Conservation (phyloP, 2,329 filamentous ascomycete genomes). For the Neoascochyta sp. region DNA sequence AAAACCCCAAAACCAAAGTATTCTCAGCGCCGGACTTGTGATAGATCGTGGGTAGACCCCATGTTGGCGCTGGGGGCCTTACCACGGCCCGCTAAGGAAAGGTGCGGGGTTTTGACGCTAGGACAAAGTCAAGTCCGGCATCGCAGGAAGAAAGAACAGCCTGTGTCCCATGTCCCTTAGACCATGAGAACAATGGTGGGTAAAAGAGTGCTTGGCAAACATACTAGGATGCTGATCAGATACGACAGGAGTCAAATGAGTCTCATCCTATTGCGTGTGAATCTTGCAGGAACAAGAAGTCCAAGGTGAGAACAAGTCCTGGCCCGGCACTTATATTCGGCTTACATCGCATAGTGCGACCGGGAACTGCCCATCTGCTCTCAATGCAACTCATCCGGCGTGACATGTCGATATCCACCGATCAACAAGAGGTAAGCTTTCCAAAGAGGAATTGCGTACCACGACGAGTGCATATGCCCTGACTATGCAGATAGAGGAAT, state of each 20-base stretch:
- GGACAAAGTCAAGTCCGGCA: slow-evolving; percentile 21
- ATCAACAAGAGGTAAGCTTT: slow-evolving; percentile 17
- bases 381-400: slow-evolving; percentile 11
- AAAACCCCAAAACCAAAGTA: no score
- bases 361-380: slow-evolving; percentile 20
- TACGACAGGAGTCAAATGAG: slow-evolving; percentile 7
- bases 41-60: no score
- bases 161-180: slow-evolving; percentile 2
- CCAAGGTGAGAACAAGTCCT: slow-evolving; percentile 13
- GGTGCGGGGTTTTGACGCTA: slow-evolving; percentile 7
- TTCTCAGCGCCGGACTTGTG: no score
- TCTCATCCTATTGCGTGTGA: slow-evolving; percentile 25
- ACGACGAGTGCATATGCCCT: background rate
- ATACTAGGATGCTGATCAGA: slow-evolving; percentile 2
- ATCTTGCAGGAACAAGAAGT: slow-evolving; percentile 24
- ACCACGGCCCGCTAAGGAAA: no score
- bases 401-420: slow-evolving; percentile 16
- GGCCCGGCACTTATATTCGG: background rate
- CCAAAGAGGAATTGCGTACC: no score
- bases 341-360: slow-evolving; percentile 13
- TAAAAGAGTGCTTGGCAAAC: slow-evolving; percentile 2
- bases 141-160: slow-evolving; percentile 13
- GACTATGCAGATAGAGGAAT: slow-evolving; percentile 12
- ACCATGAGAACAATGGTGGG: slow-evolving; percentile 13
- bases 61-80: no score